phyloP scores from a whole-genome alignment of 306 rosid genomes.

The Casuarina equisetifolia region DNA sequence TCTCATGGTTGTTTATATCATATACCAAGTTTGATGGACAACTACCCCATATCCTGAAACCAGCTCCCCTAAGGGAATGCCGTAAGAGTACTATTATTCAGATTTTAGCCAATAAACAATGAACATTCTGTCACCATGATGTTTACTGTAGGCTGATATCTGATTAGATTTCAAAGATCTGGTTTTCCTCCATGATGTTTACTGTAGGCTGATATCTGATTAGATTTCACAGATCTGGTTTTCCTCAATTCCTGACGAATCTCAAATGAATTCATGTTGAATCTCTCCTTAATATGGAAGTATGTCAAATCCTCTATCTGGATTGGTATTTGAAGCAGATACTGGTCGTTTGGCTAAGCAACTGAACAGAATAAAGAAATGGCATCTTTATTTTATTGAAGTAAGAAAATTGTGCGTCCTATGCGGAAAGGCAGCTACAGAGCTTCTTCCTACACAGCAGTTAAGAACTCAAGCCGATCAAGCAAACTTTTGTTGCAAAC shows the following conservation, averaged over 20 bases:
- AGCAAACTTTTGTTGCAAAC: no score
- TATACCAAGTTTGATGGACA: not conserved
- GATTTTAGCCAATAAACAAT: not conserved
- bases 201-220: not conserved
- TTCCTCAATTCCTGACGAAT: not conserved
- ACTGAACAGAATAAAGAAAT: not conserved
- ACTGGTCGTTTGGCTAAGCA: not conserved
- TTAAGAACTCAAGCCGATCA: no score
- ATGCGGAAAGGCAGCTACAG: not conserved
- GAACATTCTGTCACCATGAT: not conserved
- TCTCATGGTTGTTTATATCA: not conserved
- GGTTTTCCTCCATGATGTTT: not conserved
- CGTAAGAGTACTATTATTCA: not conserved
- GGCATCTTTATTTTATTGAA: not conserved
- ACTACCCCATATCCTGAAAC: not conserved
- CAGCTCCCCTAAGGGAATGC: not conserved
- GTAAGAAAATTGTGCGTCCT: not conserved
- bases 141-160: not conserved
- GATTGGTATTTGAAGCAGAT: not conserved
- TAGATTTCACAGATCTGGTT: not conserved
- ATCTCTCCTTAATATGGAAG: not conserved
- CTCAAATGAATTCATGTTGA: not conserved
- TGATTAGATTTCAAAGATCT: not conserved
- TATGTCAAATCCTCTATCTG: no score
- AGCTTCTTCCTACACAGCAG: not conserved